Base-by-base conservation (phyloP, 208 protist species). In the Crithidia sp. region DNA sequence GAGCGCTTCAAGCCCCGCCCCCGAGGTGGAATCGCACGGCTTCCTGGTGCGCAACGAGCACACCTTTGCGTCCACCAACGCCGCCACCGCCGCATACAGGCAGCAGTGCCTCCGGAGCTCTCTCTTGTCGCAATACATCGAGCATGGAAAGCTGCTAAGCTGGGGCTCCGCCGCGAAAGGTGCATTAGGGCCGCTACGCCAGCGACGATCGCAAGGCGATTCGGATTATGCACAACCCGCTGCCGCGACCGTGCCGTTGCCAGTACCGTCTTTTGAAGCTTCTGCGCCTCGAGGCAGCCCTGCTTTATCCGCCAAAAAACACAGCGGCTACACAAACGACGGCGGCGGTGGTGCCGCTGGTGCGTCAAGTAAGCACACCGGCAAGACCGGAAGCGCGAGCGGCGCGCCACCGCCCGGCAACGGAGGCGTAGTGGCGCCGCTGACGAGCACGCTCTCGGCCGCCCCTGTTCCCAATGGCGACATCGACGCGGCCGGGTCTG, bases 91-190 rank as follows among this genome's bases (percentile, higher is more conserved):
- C 28, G 44, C 47, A 41, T 69, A 64, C 45, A 66, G 69, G 7
- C 60, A 50, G 8, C 37, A 19, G 50, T 79, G 74, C 44, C 37
- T 60, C 9, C 40, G 43, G 8, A 58, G 70, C 52, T 39, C 47
- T 28, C 59, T 87, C 14, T 72, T 87, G 37, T 57, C 58, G 28
- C 55, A 65, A 19, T 87, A 84, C 43, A 7, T 84, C 14, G 64
- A 84, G 16, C 40, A 82, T 0, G 83, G 83, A 10, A 67, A 59
- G 52, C 56, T 87, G 47, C 39, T 84, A 36, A 68, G 74, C 56
- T 87, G 83, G 83, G 79, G 83, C 6, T 78, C 70, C 3, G 14
- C 62, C n/a, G 43, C 72, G 54, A 74, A 82, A 52, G 68, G 71
- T 61, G 82, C 82, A 10, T 64, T 87, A 12, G 82, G 82, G 10